Percentiles rank a stretch among this genome's conserved stretches.
These are phyloP conservation scores for Gryganskiella cystojenkinii DNA, from an alignment of 192 early-diverging fungal species.

Conservation along the genomic window DNA sequence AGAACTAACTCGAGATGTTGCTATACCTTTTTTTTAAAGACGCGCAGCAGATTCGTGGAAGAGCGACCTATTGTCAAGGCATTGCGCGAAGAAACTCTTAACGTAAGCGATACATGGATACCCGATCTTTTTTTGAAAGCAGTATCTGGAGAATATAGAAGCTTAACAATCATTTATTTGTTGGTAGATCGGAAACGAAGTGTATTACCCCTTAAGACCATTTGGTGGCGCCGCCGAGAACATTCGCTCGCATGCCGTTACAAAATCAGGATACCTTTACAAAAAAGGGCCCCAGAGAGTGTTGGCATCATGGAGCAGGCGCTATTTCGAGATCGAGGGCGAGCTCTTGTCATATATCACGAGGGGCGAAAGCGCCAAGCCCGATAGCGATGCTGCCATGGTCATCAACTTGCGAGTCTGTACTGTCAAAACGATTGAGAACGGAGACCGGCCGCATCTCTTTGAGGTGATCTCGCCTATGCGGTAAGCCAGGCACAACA, in stretches of 20 bases:
- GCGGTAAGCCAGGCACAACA: conserved; percentile 51
- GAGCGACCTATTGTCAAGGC: conserved; percentile 45
- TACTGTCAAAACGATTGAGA: conserved; percentile 71
- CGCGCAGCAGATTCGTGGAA: conserved; percentile 38
- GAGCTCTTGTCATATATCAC: conserved; percentile 64
- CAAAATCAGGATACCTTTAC: conserved; percentile 83
- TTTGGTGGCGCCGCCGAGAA: conserved; percentile 23
- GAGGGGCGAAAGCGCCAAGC: conserved; percentile 33
- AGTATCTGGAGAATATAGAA: conserved; percentile 5
- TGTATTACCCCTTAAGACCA: conserved; percentile 53
- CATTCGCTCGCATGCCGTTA: conserved; percentile 48
- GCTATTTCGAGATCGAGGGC: conserved; percentile 78
- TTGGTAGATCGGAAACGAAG: conserved; percentile 34
- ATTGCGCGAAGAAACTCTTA: conserved; percentile 32
- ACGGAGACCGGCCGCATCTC: conserved; percentile 76
- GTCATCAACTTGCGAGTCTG: conserved; percentile 79
- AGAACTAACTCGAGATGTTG: no score
- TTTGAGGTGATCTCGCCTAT: conserved; percentile 89
- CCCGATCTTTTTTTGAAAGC: neutral
- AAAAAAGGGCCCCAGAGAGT: conserved; percentile 80
- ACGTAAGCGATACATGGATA: conserved; percentile 22
- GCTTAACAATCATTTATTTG: neutral
- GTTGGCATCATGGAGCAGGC: conserved; percentile 81
- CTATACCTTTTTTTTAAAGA: neutral
- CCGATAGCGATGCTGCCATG: conserved; percentile 65